phyloP scores from a whole-genome alignment of 1,284 basidiomycete genomes.

The Trichosporon sp. region DNA sequence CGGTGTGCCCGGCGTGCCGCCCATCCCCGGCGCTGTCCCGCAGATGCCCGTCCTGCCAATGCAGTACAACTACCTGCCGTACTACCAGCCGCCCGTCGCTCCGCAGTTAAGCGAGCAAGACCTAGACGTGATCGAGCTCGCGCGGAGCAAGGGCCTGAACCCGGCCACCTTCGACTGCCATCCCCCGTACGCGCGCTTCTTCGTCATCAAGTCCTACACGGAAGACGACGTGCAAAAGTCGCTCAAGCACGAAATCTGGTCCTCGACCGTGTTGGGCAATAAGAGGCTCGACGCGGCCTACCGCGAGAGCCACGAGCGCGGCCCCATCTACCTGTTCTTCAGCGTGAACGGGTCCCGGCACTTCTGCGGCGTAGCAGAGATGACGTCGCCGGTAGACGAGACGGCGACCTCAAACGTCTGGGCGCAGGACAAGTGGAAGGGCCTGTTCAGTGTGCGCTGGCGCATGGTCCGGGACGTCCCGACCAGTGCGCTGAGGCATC shows the following conservation, averaged over 20 bases:
- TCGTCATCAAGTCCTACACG: slow-evolving; percentile 96
- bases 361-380: slow-evolving; percentile 95
- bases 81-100: background rate
- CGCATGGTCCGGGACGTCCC: slow-evolving; percentile 92
- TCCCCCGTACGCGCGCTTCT: slow-evolving; percentile 74
- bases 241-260: slow-evolving; percentile 94
- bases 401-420: slow-evolving; percentile 64
- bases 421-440: slow-evolving; percentile 98
- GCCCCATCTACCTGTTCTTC: slow-evolving; percentile 93
- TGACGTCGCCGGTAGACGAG: slow-evolving; percentile 68
- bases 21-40: slow-evolving; percentile 7
- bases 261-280: slow-evolving; percentile 89
- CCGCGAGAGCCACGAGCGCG: slow-evolving; percentile 74
- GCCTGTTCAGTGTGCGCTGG: slow-evolving; percentile 91
- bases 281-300: slow-evolving; percentile 92
- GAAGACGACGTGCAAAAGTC: slow-evolving; percentile 97
- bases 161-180: slow-evolving; percentile 76
- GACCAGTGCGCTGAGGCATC: slow-evolving; percentile 52
- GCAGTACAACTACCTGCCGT: slow-evolving; percentile 8
- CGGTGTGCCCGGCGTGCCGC: too few relatives aligned
- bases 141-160: slow-evolving; percentile 84
- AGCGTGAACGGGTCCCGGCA: slow-evolving; percentile 93
- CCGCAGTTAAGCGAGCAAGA: slow-evolving; percentile 25
- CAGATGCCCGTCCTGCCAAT: slow-evolving; percentile 8
- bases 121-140: slow-evolving; percentile 75